A percentile compares a stretch with the other conserved stretches of the same genome.
Evolutionary conservation across 202 grass and related monocot species (phyloP).

Genomic region (Musa balbisiana): DNA sequence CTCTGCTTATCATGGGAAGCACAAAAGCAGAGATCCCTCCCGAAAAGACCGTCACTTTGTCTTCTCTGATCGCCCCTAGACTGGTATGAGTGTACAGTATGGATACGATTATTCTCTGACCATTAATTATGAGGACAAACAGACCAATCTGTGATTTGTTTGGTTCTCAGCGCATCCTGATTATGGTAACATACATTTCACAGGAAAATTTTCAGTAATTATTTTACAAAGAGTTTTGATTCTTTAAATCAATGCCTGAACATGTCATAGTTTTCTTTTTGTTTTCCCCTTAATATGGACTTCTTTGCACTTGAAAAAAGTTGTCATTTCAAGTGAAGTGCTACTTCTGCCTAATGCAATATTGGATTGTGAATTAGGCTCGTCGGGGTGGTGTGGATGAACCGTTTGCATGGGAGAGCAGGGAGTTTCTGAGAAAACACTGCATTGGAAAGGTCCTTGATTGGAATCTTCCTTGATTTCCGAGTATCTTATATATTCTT

Average conservation of each 20-base stretch:
- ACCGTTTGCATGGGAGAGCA: slow-evolving; percentile 97
- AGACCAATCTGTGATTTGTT: no score
- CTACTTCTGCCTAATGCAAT: background rate
- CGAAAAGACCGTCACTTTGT: slow-evolving; percentile 83
- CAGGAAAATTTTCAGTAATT: no score
- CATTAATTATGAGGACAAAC: no score
- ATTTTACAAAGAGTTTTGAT: background rate
- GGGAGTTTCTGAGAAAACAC: slow-evolving; percentile 68
- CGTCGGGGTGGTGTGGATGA: slow-evolving; percentile 76
- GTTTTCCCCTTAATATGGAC: background rate
- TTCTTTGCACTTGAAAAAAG: background rate
- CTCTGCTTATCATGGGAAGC: slow-evolving; percentile 73
- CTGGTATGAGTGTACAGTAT: slow-evolving; percentile 43
- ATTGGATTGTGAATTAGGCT: slow-evolving; percentile 51
- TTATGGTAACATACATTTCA: no score
- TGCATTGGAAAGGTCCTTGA: slow-evolving; percentile 76
- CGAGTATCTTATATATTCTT: background rate
- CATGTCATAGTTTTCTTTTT: background rate
- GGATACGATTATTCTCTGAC: no score
- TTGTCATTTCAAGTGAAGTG: background rate
- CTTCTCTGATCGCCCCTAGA: slow-evolving; percentile 80
- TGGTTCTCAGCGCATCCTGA: no score
- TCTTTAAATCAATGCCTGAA: no score
- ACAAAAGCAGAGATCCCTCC: slow-evolving; percentile 67
- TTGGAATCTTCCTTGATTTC: background rate